Percentiles rank a stretch among this genome's conserved stretches.
Evolutionary conservation across 768 basidiomycete genomes (phyloP).

Genomic region (Boletus patriciae): DNA sequence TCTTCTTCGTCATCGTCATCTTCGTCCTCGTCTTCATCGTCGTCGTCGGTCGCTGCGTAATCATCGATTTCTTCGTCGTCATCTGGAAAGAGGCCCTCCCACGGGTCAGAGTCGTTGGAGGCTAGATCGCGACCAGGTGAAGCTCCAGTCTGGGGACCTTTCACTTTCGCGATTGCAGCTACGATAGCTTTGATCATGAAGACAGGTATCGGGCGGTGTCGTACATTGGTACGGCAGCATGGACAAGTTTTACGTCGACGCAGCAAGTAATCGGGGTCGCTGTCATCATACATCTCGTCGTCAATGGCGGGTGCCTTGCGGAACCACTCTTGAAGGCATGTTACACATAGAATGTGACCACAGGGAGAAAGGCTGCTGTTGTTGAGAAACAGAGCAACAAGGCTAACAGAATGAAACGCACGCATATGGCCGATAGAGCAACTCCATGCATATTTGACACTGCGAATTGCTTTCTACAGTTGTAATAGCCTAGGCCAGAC

Average conservation of each 20-base stretch:
- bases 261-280: conserved; percentile 46
- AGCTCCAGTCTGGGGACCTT: conserved; percentile 23
- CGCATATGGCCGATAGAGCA: conserved; percentile 64
- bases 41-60: conserved; percentile 26
- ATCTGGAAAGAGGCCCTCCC: conserved; percentile 65
- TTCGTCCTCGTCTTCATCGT: conserved; percentile 24
- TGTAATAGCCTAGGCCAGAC: conserved; percentile 45
- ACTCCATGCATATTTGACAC: conserved; percentile 79
- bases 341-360: conserved; percentile 73
- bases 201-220: conserved; percentile 61
- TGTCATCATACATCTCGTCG: conserved; percentile 45
- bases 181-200: conserved; percentile 67
- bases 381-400: conserved; percentile 8
- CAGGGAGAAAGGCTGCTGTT: conserved; percentile 63
- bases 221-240: conserved; percentile 60
- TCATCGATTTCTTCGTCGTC: conserved; percentile 45
- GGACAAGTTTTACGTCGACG: conserved; percentile 71
- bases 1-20: conserved; percentile 34
- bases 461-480: conserved; percentile 59
- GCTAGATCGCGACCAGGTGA: conserved; percentile 27
- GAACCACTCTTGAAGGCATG: conserved; percentile 78
- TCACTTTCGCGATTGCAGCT: conserved; percentile 48
- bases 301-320: conserved; percentile 56
- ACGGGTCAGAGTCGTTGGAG: conserved; percentile 55
- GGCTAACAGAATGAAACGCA: conserved; percentile 39